Base-by-base conservation (phyloP, 1,284 basidiomycete genomes). In the Anthracocystis setariae region DNA sequence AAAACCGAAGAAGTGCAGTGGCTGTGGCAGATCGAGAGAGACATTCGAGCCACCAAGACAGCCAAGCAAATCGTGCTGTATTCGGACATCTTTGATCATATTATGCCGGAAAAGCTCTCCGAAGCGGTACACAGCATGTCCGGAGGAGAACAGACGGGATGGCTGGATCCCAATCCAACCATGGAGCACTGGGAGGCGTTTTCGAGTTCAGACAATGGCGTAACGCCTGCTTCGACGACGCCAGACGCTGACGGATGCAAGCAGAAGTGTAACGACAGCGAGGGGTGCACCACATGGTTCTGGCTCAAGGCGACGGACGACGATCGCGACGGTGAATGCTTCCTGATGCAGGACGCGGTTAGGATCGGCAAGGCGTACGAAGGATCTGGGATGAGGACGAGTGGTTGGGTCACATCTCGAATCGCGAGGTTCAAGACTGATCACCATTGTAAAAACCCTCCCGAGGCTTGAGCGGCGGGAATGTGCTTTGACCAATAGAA, bases 241-340 rank as follows among this genome's bases (percentile, higher is more conserved):
- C 23, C 35, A 20, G 45, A 56, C 4, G 25, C 25, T 0, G 43
- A n/a, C 7, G 20, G 37, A 2, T 69, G 66, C 46, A 20, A 51
- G 27, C 24, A 37, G 13, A 46, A 59, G 27, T 69, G 66, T 23
- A 7, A 45, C 17, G 37, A 50, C 9, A 59, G 48, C 13, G 18
- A 37, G 12, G 46, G 42, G 8, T 69, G 66, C 40, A 69, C 60
- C 3, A 40, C 51, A 3, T 69, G 66, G 66, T 46, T 63, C n/a
- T 69, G 66, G 60, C 46, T 47, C 52, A 58, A 64, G 37, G 48
- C 20, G 2, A 55, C 50, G 2, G 48, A 55, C 5, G 21, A 40
- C 13, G 55, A 59, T 13, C 0, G n/a, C 7, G 40, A 48, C 3
- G 66, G 60, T 5, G 48, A 56, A 18, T 69, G 66, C 42, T 48